phyloP scores from a whole-genome alignment of 345 rosid species.

The Litchi chinensis region DNA sequence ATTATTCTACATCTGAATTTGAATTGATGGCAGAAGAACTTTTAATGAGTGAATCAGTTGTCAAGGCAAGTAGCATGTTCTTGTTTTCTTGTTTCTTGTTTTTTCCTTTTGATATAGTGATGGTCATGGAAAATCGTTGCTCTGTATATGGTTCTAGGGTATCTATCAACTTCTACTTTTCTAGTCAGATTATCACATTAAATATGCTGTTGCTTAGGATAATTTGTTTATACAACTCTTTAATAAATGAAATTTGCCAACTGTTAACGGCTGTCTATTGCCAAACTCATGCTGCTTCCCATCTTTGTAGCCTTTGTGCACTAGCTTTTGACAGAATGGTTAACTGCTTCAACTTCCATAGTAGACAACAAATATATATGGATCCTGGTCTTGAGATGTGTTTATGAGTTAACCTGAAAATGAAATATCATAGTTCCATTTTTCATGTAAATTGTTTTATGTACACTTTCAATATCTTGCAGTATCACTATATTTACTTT shows the following conservation, averaged over 20 bases:
- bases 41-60: slow-evolving; percentile 66
- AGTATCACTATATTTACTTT: neutral
- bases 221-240: neutral
- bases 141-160: neutral
- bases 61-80: slow-evolving; percentile 51
- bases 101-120: neutral
- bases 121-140: neutral
- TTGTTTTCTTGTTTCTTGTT: neutral
- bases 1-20: slow-evolving; percentile 59
- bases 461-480: neutral
- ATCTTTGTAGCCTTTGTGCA: neutral
- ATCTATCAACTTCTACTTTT: neutral
- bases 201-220: neutral
- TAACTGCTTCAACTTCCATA: neutral
- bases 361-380: neutral
- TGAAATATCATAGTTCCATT: neutral
- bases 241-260: neutral
- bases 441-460: neutral
- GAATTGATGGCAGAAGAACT: slow-evolving; percentile 82
- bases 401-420: neutral
- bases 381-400: neutral
- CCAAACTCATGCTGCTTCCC: neutral
- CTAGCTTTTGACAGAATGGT: neutral
- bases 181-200: neutral
- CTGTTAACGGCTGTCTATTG: neutral